phyloP scores from a whole-genome alignment of 176 grass and related monocot species.

The Triticum monococcum region DNA sequence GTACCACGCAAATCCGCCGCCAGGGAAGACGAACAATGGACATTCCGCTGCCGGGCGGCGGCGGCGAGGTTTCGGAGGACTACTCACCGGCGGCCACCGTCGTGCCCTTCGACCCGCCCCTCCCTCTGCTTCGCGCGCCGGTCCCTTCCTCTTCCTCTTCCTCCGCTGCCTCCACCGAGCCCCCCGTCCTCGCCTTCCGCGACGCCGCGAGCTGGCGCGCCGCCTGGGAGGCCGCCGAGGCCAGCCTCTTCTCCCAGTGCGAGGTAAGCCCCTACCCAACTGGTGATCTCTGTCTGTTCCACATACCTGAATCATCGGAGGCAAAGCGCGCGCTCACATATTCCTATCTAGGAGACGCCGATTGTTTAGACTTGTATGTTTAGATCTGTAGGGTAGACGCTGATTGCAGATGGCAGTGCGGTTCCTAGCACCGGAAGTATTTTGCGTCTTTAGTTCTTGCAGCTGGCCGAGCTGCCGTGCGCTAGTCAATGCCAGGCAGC shows the following conservation, averaged over 20 bases:
- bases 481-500: conserved; percentile 22
- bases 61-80: neutral
- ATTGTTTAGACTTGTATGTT: neutral
- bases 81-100: conserved; percentile 29
- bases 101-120: conserved; percentile 37
- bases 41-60: neutral
- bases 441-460: neutral
- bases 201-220: conserved; percentile 40
- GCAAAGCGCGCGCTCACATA: neutral
- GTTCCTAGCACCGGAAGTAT: neutral
- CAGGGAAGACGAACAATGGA: neutral
- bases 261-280: conserved; percentile 11
- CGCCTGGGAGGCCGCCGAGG: conserved; percentile 40
- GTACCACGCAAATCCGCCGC: neutral
- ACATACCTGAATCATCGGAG: neutral
- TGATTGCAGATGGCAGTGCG: neutral
- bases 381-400: neutral
- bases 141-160: neutral
- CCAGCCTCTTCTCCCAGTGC: conserved; percentile 40
- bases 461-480: conserved; percentile 46
- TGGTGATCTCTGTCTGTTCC: neutral
- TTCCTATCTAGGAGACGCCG: too few species aligned
- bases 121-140: conserved; percentile 41
- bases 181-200: conserved; percentile 40
- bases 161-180: neutral